Percentiles rank a stretch among this genome's conserved stretches.
Conservation (phyloP, 768 basidiomycete species). For the Xerocomus spinulosus region DNA sequence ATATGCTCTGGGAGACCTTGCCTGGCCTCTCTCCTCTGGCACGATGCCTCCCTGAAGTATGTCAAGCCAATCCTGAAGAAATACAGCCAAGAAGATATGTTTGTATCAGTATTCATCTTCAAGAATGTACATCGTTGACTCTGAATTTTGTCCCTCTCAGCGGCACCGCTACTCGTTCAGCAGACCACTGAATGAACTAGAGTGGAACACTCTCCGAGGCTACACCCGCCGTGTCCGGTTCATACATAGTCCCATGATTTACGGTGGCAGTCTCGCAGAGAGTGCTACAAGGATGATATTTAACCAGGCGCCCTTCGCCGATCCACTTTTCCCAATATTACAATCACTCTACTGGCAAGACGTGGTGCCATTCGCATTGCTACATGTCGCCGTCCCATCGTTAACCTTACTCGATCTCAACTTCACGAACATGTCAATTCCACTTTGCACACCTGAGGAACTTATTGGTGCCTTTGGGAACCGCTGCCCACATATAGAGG, state of each 20-base stretch:
- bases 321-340: not conserved
- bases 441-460: not conserved
- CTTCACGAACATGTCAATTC: too few species aligned
- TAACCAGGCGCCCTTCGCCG: not conserved
- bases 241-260: not conserved
- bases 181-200: not conserved
- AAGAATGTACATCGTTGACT: not conserved
- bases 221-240: not conserved
- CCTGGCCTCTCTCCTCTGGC: not conserved
- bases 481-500: not conserved
- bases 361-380: not conserved
- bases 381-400: not conserved
- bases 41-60: not conserved
- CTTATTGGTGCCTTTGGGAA: not conserved
- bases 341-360: not conserved
- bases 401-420: not conserved
- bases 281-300: not conserved
- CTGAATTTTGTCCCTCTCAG: not conserved
- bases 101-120: not conserved
- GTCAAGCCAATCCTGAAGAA: not conserved
- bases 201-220: not conserved
- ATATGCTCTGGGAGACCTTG: not conserved
- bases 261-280: not conserved
- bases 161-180: not conserved
- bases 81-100: not conserved